Base-by-base conservation (phyloP, 208 protist genomes). In the Angomonas desouzai region DNA sequence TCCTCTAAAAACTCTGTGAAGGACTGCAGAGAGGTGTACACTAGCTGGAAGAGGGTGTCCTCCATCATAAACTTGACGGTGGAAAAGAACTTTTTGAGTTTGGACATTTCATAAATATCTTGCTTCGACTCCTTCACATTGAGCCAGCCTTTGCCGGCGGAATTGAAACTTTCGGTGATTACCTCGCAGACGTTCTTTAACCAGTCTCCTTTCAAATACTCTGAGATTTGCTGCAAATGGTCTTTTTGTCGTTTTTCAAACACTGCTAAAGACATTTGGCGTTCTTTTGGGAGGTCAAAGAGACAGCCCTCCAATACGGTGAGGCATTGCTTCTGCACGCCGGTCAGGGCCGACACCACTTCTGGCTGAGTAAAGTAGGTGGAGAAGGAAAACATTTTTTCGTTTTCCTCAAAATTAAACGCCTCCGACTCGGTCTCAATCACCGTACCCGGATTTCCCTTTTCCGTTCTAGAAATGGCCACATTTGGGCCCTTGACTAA, bases 31-130 rank as follows among this genome's bases (percentile, higher is more conserved):
- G 90, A 96, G 53, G 75, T 87, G 76, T 96, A 94, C 38, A 97
- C 92, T 33, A 97, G 80, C 55, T 92, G 83, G 56, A 94, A 94
- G 3, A 97, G 75, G 10, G 91, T 96, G 79, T 97, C 93, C 74
- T 98, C 87, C 97, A 99, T 99, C 93, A 98, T 98, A 66, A 97
- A 97, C 71, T 93, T 96, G 58, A 99, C 95, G 22, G 93, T 97
- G 45, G 76, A 94, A 68, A 99, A 96, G 76, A 99, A 97, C 64
- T 97, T 97, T 79, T 98, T 97, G 4, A 99, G 91, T 78, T 99
- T 99, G 36, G 88, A 97, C 64, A 98, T 93, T 40, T 98, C 97
- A 81, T 99, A 99, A 30, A 98, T 96, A 48, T 97, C 91, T 62
- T 95, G 81, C 64, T 92, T 94, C 27, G 72, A 83, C 69, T 98